phyloP scores from a whole-genome alignment of 345 rosid genomes.

The Anastatica hierochuntica region DNA sequence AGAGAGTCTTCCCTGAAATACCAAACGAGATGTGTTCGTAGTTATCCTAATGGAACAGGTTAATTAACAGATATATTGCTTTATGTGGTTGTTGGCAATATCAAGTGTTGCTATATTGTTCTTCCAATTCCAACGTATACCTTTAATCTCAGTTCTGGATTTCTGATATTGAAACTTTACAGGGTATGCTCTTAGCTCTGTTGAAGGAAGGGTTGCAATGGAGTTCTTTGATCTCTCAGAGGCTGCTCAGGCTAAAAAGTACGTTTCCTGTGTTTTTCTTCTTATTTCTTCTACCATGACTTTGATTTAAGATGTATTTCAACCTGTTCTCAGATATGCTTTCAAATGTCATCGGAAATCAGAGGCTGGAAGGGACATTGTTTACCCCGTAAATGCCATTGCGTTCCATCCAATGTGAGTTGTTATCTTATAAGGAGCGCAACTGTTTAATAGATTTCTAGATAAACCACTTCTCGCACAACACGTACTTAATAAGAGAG shows the following conservation, averaged over 20 bases:
- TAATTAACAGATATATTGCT: neutral
- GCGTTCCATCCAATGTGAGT: slow-evolving; percentile 98
- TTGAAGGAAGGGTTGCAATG: slow-evolving; percentile 98
- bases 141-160: neutral
- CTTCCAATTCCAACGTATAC: neutral
- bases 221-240: slow-evolving; percentile 95
- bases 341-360: slow-evolving; percentile 97
- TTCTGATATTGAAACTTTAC: slow-evolving; percentile 23
- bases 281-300: neutral
- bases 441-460: too few relatives aligned
- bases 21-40: slow-evolving; percentile 92
- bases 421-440: slow-evolving; percentile 9
- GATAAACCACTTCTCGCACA: too few relatives aligned
- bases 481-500: too few relatives aligned
- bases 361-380: slow-evolving; percentile 94
- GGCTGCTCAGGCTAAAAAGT: slow-evolving; percentile 96
- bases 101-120: too few relatives aligned
- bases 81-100: neutral
- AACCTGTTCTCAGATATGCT: slow-evolving; percentile 60
- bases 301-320: slow-evolving; percentile 3
- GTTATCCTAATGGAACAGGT: slow-evolving; percentile 99
- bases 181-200: slow-evolving; percentile 99
- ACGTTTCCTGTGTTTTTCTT: slow-evolving; percentile 8
- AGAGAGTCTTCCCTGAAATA: slow-evolving; percentile 96
- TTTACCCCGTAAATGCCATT: slow-evolving; percentile 89